Conservation (phyloP, 2,329 filamentous ascomycete genomes). For the Fusarium phyllophilum region DNA sequence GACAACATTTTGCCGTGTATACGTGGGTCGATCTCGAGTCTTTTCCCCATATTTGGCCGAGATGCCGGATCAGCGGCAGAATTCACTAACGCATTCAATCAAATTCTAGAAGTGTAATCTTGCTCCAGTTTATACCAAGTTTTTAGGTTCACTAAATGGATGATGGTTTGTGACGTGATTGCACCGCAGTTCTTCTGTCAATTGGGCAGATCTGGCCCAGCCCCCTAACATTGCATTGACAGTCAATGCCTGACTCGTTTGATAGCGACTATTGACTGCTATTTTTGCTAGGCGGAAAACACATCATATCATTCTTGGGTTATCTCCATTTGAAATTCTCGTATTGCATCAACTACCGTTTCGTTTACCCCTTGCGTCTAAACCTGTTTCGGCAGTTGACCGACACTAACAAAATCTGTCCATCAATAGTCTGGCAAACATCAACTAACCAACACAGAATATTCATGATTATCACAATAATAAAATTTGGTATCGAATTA, state of each 20-base stretch:
- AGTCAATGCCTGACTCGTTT: background rate
- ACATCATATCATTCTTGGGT: background rate
- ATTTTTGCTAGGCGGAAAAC: background rate
- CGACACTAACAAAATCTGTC: background rate
- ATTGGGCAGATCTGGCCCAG: background rate
- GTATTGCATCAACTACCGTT: background rate
- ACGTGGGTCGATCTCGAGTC: background rate
- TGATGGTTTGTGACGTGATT: background rate
- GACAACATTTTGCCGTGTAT: conserved; percentile 11
- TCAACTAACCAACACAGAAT: background rate
- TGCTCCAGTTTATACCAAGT: background rate
- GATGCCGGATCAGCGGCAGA: conserved; percentile 11
- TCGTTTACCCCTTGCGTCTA: background rate
- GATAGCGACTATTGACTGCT: background rate
- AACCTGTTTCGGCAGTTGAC: background rate
- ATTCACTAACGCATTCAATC: background rate
- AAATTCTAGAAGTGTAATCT: background rate
- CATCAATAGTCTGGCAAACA: background rate
- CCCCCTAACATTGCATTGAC: background rate
- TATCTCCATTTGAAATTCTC: background rate
- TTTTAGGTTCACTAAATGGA: background rate
- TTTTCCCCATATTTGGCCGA: background rate
- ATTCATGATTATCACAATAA: background rate
- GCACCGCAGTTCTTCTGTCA: background rate
- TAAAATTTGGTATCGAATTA: background rate